Base-by-base conservation (phyloP, 352 stramenopile genomes). In the Globisporangium cederbergense region DNA sequence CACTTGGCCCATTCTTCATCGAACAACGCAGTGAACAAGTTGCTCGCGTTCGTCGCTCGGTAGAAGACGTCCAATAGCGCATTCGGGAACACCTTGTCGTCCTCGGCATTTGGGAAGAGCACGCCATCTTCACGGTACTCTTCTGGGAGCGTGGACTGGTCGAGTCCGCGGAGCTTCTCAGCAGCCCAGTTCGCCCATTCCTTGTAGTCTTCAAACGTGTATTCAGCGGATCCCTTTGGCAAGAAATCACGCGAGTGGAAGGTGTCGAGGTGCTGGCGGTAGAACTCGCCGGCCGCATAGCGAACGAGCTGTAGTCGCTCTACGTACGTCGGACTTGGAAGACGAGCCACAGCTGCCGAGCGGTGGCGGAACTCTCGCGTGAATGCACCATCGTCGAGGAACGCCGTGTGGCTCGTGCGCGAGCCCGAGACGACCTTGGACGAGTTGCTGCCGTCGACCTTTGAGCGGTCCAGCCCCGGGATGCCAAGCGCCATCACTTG, bases 361-460 rank as follows among this genome's bases (percentile, higher is more conserved):
- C 86, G 80, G 32, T 76, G 73, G 16, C 82, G 83, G 46, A 93
- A 93, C 30, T 91, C 81, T 16, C 83, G 83, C 32, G 84, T 89
- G 62, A 95, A 91, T 18, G 71, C 62, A 18, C 64, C 75, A 54
- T 92, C 81, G 0, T 77, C 70, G 9, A 95, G 62, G 68, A 93
- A 95, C 7, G 86, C 78, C 28, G 86, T 95, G 74, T 95, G 83
- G 50, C 84, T 93, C 46, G 86, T 95, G 7, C 86, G 84, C 4
- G 79, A 78, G 40, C 77, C 68, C 25, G 77, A 81, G 14, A 91
- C 81, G 32, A 89, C 74, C 55, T 69, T 86, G 2, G 78, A 85
- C 16, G 71, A 77, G 63, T 92, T 91, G 55, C 67, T 73, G 13
- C 83, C 76, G 58, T 89, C 82, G 7, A 95, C 82, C 60, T 80